Base-by-base conservation (phyloP, 805 yeast genomes). In the Zygoascus bituminiphila region DNA sequence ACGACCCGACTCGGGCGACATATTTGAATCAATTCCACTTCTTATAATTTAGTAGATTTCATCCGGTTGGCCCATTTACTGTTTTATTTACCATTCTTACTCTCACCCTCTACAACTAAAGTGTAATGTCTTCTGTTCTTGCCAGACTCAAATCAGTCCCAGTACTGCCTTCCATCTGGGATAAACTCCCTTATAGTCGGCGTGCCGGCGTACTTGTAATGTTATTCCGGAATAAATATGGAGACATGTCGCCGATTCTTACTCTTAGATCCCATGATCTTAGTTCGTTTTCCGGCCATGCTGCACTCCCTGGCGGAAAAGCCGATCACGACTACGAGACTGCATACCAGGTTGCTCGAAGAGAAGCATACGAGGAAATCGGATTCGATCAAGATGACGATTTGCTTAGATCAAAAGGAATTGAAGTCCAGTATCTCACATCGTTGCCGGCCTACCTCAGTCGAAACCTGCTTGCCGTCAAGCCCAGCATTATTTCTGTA, bases 241-340 rank as follows among this genome's bases (percentile, higher is more conserved):
- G 94, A 4, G 94, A 88, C 55, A 65, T 88, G 17, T 66, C 91
- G 40, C 94, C 87, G 26, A 70, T 89, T 2, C 65, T 89, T 45
- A 89, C 97, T 1, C 81, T 84, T 56, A 66, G 98, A 52, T 80
- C 94, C 2, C 71, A 83, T 43, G 70, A 74, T 33, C 70, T 91
- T 57, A 71, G 79, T 44, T 77, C 77, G 46, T 89, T 88, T 66
- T 84, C 93, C 0, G 96, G 97, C 4, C 96, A 89, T 62, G 84
- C 85, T 5, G 87, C 96, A 1, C 70, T 89, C 7, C 98, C 98
- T 3, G 98, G 98, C 2, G 98, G 97, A 7, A 86, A 83, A 60
- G 88, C 95, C 4, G 97, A 89, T 62, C 60, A 56, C 38, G 57
- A 29, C 5, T 78, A 74, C 0, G 69, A 75, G 17, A 88, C 87